Evolutionary conservation across 1,284 basidiomycete genomes (phyloP).

Genomic region (Pseudozyma thailandica): DNA sequence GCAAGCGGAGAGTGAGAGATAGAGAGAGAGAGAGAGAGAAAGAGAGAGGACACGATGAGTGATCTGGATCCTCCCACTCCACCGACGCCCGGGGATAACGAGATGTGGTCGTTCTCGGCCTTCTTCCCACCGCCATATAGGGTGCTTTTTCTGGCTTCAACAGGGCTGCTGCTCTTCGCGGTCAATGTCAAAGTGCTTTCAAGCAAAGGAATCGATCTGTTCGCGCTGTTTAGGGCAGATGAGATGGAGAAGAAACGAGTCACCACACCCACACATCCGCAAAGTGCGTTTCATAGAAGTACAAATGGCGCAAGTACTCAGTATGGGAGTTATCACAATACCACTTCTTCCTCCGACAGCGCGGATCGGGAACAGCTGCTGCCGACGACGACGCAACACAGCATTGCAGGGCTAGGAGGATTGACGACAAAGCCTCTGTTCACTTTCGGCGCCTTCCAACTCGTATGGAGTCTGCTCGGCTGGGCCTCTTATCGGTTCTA

Average conservation of each 20-base stretch:
- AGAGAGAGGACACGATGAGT: constrained; percentile 11
- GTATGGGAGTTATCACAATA: constrained; percentile 34
- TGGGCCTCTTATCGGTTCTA: constrained; percentile 61
- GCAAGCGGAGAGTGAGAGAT: too few relatives aligned
- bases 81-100: constrained; percentile 14
- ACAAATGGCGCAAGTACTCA: constrained; percentile 20
- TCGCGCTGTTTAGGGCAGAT: constrained; percentile 22
- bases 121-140: constrained; percentile 64
- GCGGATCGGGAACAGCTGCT: not conserved
- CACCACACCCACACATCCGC: not conserved
- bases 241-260: constrained; percentile 25
- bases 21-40: too few relatives aligned
- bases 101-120: constrained; percentile 52
- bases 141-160: constrained; percentile 59
- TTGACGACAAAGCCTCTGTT: constrained; percentile 22
- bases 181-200: constrained; percentile 50
- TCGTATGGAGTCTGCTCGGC: constrained; percentile 50
- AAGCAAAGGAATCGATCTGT: constrained; percentile 58
- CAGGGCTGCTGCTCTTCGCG: constrained; percentile 58
- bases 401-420: not conserved
- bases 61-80: constrained; percentile 22
- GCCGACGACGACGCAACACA: constrained; percentile 12
- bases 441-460: constrained; percentile 38
- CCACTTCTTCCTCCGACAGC: not conserved
- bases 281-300: constrained; percentile 4